These are phyloP conservation scores for Colletotrichum melonis DNA, from an alignment of 2,329 filamentous ascomycete genomes.

Conservation along the genomic window DNA sequence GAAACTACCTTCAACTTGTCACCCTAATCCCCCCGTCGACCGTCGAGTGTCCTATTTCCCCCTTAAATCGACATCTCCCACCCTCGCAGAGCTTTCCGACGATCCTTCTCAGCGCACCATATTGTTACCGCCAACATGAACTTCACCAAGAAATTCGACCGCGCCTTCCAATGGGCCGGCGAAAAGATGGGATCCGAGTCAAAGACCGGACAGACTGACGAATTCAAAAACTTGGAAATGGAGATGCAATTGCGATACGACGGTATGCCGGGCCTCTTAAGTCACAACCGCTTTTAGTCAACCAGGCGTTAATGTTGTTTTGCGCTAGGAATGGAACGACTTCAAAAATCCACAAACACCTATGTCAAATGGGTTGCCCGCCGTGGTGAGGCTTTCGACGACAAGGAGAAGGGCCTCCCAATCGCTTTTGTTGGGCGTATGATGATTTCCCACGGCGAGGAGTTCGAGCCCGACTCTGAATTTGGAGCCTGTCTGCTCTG, in stretches of 20 bases:
- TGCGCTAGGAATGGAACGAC: conserved; percentile 85
- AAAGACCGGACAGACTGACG: conserved; percentile 87
- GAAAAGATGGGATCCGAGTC: conserved; percentile 95
- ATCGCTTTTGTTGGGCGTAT: conserved; percentile 82
- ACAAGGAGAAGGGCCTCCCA: conserved; percentile 88
- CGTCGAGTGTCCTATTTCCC: neutral
- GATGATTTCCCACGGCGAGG: conserved; percentile 91
- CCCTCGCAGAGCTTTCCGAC: neutral
- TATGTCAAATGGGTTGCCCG: conserved; percentile 92
- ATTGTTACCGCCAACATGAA: conserved; percentile 54
- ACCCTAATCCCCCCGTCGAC: conserved; percentile 9
- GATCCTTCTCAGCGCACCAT: neutral
- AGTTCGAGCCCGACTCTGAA: conserved; percentile 91
- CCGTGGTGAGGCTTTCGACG: conserved; percentile 81
- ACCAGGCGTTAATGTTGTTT: conserved; percentile 20
- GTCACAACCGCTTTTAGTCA: neutral
- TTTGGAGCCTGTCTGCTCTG: conserved; percentile 88
- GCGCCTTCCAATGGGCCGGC: conserved; percentile 97
- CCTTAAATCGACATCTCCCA: neutral
- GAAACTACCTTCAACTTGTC: conserved; percentile 1
- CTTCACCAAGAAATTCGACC: conserved; percentile 87
- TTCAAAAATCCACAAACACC: conserved; percentile 85
- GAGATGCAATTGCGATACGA: conserved; percentile 93
- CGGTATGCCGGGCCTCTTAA: conserved; percentile 64
- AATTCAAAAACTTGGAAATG: conserved; percentile 89